A percentile compares a stretch with the other conserved stretches of the same genome.
These are phyloP conservation scores for Amphirosellinia nigrospora DNA, from an alignment of 495 filamentous ascomycete species.

Conservation along the genomic window DNA sequence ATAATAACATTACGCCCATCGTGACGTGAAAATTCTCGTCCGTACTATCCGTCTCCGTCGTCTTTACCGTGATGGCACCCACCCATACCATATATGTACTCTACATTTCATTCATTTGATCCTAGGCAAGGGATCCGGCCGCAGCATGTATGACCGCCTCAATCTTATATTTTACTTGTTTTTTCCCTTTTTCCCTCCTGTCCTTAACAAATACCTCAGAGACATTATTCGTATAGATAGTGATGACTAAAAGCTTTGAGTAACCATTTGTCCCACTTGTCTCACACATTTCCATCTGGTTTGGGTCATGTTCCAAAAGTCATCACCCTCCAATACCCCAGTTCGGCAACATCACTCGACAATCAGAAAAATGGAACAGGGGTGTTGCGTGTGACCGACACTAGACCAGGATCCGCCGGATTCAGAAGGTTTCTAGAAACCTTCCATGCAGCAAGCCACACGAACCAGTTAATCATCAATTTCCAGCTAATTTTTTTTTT, in stretches of 20 bases:
- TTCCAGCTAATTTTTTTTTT: conserved; percentile 2
- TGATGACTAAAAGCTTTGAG: conserved; percentile 1
- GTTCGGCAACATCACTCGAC: not conserved
- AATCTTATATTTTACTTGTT: not conserved
- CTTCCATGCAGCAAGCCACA: conserved; percentile 22
- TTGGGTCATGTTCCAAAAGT: not conserved
- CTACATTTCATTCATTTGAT: conserved; percentile 6
- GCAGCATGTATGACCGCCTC: conserved; percentile 1
- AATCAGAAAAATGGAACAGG: not conserved
- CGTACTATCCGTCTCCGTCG: conserved; percentile 13
- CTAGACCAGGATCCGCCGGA: conserved; percentile 4
- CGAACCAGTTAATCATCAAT: not conserved
- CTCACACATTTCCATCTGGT: not conserved
- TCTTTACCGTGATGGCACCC: conserved; percentile 19
- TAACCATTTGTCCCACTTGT: not conserved
- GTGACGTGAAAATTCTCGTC: conserved; percentile 20
- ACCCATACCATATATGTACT: too few relatives aligned
- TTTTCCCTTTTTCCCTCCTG: not conserved
- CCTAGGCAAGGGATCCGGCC: conserved; percentile 19
- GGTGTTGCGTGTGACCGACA: conserved; percentile 9
- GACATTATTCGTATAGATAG: not conserved
- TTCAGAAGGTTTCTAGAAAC: conserved; percentile 21
- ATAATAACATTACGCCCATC: conserved; percentile 10
- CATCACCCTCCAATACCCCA: conserved; percentile 6
- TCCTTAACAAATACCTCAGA: not conserved